A percentile compares a stretch with the other conserved stretches of the same genome.
phyloP scores from a whole-genome alignment of 768 basidiomycete genomes.

The Boletus sp. region DNA sequence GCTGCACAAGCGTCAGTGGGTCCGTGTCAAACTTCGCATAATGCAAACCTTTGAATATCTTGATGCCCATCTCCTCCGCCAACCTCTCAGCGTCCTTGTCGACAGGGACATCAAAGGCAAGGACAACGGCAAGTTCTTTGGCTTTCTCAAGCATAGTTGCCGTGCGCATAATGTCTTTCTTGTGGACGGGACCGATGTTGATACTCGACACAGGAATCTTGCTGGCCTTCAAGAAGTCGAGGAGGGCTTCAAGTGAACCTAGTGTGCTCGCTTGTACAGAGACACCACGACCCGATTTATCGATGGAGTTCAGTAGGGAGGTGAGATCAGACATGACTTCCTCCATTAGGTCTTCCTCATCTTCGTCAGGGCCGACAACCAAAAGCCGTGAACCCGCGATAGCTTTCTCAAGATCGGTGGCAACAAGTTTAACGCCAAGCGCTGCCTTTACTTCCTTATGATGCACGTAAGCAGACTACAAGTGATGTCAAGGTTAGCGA shows the following conservation, averaged over 20 bases:
- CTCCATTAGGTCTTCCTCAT: constrained; percentile 91
- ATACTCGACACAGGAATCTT: constrained; percentile 98
- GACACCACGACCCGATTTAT: constrained; percentile 94
- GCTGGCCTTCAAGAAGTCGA: constrained; percentile 92
- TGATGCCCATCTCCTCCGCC: constrained; percentile 93
- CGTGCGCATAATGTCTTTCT: constrained; percentile 89
- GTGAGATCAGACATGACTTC: constrained; percentile 97
- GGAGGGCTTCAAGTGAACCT: constrained; percentile 92
- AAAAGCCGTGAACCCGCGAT: constrained; percentile 95
- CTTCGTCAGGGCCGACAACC: constrained; percentile 91
- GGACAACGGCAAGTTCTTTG: constrained; percentile 90
- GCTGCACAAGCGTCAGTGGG: constrained; percentile 46
- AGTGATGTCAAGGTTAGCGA: constrained; percentile 2
- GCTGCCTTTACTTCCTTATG: constrained; percentile 98
- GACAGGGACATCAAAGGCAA: constrained; percentile 93
- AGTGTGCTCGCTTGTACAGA: constrained; percentile 97
- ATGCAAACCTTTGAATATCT: constrained; percentile 81
- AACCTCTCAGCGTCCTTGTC: constrained; percentile 91
- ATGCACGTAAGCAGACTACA: constrained; percentile 90
- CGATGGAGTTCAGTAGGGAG: constrained; percentile 81
- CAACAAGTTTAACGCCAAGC: constrained; percentile 91
- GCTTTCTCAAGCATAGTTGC: constrained; percentile 95
- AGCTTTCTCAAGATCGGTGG: constrained; percentile 94
- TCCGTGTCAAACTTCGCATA: background rate
- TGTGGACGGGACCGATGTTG: constrained; percentile 96